Base-by-base conservation (phyloP, 495 filamentous ascomycete species). In the Penicillium antarcticum region DNA sequence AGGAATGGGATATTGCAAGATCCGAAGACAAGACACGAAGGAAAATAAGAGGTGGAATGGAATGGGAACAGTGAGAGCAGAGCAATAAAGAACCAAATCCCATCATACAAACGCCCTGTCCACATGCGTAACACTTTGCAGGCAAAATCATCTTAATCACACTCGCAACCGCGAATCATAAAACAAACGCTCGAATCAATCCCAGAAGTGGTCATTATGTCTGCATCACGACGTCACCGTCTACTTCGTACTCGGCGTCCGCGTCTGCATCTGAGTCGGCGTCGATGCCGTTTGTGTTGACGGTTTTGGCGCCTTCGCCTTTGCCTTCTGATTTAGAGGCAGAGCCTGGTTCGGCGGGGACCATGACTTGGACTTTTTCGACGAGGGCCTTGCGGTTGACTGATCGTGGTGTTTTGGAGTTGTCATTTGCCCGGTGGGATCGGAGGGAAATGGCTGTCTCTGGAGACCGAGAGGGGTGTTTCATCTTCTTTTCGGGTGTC, bases 221-320 rank as follows among this genome's bases (percentile, higher is more conserved):
- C 48, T 69, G 65, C 70, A 71, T 73, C 23, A 66, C 65, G 31
- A 67, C 60, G 52, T 73, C 68, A 11, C 67, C 68, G 40, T 74
- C 72, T 14, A 67, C 53, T 42, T 75, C 62, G 26, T 61, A 66
- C 34, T 66, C 62, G 32, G 48, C 62, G 31, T 73, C 70, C 4
- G 58, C 58, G 39, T 73, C 62, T 3, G 26, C 23, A 13, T 59
- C 61, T 5, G 34, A 12, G 24, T 60, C 57, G 3, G 41, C 39
- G 18, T 50, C 69, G 23, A 61, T 62, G 12, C 60, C 67, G 32
- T 65, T 62, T n/a, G 53, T 44, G 24, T 57, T 53, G 21, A 43
- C 3, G 1, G 29, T 31, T 17, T 52, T 63, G 33, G 58, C 56
- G 37, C 17, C 32, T 9, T 48, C 33, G 4, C 38, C 41, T 17